Conservation (phyloP, 768 basidiomycete genomes). For the Podaxis sp. region DNA sequence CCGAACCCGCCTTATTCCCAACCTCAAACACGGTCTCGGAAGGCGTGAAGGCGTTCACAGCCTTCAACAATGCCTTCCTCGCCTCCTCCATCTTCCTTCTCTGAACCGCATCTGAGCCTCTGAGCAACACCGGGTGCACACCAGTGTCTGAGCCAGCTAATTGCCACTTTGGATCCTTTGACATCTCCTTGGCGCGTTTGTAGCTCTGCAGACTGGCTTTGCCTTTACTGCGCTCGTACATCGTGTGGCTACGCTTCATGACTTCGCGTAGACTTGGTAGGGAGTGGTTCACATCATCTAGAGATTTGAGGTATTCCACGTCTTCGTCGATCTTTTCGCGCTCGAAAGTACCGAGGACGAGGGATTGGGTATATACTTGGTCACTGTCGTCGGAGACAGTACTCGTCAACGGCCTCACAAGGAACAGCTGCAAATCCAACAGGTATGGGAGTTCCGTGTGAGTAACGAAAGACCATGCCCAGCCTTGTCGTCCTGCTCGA, state of each 20-base stretch:
- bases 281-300: slow-evolving; percentile 61
- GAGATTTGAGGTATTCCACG: slow-evolving; percentile 67
- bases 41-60: slow-evolving; percentile 81
- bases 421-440: slow-evolving; percentile 89
- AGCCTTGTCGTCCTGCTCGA: slow-evolving; percentile 89
- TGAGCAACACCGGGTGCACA: slow-evolving; percentile 67
- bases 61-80: slow-evolving; percentile 61
- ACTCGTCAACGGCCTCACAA: slow-evolving; percentile 69
- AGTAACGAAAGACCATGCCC: slow-evolving; percentile 95
- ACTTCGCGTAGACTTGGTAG: slow-evolving; percentile 70
- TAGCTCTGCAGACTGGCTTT: slow-evolving; percentile 87
- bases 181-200: slow-evolving; percentile 84
- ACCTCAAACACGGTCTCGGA: slow-evolving; percentile 90
- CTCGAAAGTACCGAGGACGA: slow-evolving; percentile 80
- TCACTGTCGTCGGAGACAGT: slow-evolving; percentile 48
- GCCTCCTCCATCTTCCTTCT: slow-evolving; percentile 44
- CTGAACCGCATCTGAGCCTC: slow-evolving; percentile 31
- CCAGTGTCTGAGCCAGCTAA: slow-evolving; percentile 60
- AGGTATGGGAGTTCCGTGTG: slow-evolving; percentile 84
- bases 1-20: slow-evolving; percentile 63
- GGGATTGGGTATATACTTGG: slow-evolving; percentile 61
- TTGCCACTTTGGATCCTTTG: slow-evolving; percentile 67
- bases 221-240: slow-evolving; percentile 93
- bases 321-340: slow-evolving; percentile 80
- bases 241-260: slow-evolving; percentile 82